These are phyloP conservation scores for Glycine soja DNA, from an alignment of 306 rosid genomes.

Conservation along the genomic window DNA sequence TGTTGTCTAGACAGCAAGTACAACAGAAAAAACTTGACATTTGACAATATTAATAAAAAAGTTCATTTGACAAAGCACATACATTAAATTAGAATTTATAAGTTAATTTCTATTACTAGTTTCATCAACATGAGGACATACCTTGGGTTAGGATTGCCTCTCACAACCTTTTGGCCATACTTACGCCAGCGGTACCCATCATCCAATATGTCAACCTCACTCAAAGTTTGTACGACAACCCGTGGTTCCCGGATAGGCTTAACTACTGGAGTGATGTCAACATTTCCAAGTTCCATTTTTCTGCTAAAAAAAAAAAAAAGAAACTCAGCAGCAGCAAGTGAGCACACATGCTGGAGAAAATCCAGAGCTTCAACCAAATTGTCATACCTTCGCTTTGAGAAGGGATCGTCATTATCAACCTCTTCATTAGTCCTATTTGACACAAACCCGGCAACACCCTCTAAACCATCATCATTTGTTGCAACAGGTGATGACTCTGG, in stretches of 20 bases:
- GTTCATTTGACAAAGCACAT: conserved; percentile 5
- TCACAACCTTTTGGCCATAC: conserved; percentile 98
- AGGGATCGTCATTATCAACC: conserved; percentile 81
- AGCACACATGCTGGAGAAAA: conserved; percentile 39
- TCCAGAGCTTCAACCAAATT: conserved; percentile 27
- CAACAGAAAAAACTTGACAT: conserved; percentile 18
- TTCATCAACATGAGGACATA: conserved; percentile 48
- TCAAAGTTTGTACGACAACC: conserved; percentile 94
- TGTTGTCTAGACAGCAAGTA: not conserved
- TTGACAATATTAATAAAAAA: conserved; percentile 31
- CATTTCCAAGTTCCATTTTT: conserved; percentile 79
- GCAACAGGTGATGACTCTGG: conserved; percentile 62
- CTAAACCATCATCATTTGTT: conserved; percentile 65
- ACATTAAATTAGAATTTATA: conserved; percentile 26
- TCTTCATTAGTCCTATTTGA: conserved; percentile 67
- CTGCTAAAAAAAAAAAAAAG: conserved; percentile 53
- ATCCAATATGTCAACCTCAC: conserved; percentile 98
- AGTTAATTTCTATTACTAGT: conserved; percentile 26
- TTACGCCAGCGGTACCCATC: conserved; percentile 99
- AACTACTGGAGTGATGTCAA: conserved; percentile 77
- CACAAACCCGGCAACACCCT: conserved; percentile 63
- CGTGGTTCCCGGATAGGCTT: conserved; percentile 98
- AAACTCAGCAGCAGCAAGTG: conserved; percentile 42
- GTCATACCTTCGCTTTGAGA: conserved; percentile 85
- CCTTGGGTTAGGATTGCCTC: conserved; percentile 99